A percentile compares a stretch with the other conserved stretches of the same genome.
These are phyloP conservation scores for Fraxinus ornus DNA, from an alignment of 305 asterid genomes.

Conservation along the genomic window DNA sequence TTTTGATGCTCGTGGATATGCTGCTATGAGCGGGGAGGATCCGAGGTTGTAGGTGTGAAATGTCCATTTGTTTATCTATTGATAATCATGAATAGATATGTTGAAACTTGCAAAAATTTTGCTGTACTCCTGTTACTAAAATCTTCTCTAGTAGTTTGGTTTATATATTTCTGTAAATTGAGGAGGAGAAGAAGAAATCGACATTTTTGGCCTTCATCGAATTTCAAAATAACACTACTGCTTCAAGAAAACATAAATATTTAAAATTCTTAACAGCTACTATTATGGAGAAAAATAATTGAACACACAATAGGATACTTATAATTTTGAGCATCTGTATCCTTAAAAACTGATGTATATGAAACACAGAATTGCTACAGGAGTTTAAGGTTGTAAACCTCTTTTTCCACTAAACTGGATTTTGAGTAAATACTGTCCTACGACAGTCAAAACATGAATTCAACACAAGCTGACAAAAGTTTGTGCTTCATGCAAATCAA, in stretches of 20 bases:
- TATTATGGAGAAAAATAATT: neutral
- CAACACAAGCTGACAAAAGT: neutral
- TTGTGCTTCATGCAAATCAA: constrained; percentile 6
- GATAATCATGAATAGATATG: constrained; percentile 13
- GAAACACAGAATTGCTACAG: neutral
- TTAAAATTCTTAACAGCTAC: neutral
- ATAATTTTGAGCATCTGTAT: neutral
- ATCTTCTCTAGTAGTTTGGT: neutral
- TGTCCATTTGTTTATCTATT: neutral
- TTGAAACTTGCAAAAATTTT: neutral
- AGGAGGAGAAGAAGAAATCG: neutral
- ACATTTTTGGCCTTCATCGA: neutral
- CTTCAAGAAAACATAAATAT: neutral
- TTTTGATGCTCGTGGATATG: constrained; percentile 6
- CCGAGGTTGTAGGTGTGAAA: neutral
- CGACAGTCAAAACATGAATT: constrained; percentile 18
- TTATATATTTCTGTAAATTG: neutral
- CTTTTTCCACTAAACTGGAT: constrained; percentile 16
- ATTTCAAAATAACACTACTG: neutral
- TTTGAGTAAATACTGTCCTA: constrained; percentile 20
- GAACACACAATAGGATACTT: neutral
- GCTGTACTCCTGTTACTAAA: neutral
- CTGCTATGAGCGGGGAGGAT: neutral
- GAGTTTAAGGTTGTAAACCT: neutral
- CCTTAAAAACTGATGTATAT: neutral